Base-by-base conservation (phyloP, 805 yeast genomes). In the Pichia ethanolica region DNA sequence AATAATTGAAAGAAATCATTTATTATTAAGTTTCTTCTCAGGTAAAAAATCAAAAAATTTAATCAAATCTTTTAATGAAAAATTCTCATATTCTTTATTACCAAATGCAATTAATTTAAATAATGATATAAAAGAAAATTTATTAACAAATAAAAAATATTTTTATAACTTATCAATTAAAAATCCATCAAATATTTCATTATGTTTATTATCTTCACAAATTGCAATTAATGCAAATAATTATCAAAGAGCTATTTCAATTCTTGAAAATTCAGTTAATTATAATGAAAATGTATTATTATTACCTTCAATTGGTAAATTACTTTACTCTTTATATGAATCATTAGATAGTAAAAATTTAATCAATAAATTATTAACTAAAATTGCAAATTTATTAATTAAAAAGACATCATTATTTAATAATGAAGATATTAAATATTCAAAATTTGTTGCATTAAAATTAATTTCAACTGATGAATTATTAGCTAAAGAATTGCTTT, bases 271-370 rank as follows among this genome's bases (percentile, higher is more conserved):
- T 30, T 32, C 60, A 10, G 46, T 49, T 2, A 20, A 44, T 3
- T 45, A 51, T 20, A 35, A 53, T 12, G 13, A 44, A 20, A 52
- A 43, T 10, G 20, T 47, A 12, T 45, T 56, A 28, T 40, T 60
- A 5, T 49, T 57, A 5, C 83, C 86, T 3, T 77, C 78, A 5
- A 60, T 83, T 42, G 68, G 76, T 38, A 78, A 80, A 30, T 64
- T 74, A 5, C 63, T 81, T 32, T 67, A 75, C 9, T 68, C 77
- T 12, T 58, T 82, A 7, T 79, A 76, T 60, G 83, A 78, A 53
- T 52, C 61, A 11, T 62, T 72, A 41, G 73, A 75, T 40, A 67
- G 75, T 42, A 61, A 60, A 32, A 60, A 60, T 42, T 60, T 67
- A 44, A 68, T 68, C 27, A 47, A 53, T 2, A 59, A 58, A 3